Evolutionary conservation across 495 filamentous ascomycete species (phyloP).

Genomic region (Podospora sp.): DNA sequence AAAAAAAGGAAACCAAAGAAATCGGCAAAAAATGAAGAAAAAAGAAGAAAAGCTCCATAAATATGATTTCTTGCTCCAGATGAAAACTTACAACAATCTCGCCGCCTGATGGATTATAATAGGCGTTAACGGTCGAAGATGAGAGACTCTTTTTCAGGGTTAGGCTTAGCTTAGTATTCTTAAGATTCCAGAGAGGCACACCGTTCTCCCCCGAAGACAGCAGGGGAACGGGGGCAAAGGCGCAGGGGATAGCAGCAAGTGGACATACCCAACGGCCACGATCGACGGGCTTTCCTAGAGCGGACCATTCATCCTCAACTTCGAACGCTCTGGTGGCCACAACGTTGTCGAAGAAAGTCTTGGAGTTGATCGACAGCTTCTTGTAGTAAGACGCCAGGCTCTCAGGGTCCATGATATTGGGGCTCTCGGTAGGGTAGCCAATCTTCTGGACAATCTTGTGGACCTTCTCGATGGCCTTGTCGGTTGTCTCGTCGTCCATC

Average conservation of each 20-base stretch:
- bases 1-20: no score
- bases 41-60: no score
- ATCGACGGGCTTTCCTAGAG: constrained; percentile 66
- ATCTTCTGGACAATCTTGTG: constrained; percentile 74
- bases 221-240: no score
- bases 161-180: not conserved
- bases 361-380: constrained; percentile 1
- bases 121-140: constrained; percentile 14
- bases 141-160: no score
- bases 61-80: no score
- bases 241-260: not conserved
- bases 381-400: constrained; percentile 39
- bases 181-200: no score
- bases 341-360: constrained; percentile 56
- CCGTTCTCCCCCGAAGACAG: no score
- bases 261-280: constrained; percentile 58
- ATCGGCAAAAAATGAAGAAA: no score
- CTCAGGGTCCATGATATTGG: constrained; percentile 62
- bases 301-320: constrained; percentile 52
- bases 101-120: constrained; percentile 51
- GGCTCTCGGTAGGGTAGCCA: constrained; percentile 68
- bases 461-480: constrained; percentile 65
- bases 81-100: constrained; percentile 56
- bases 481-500: constrained; percentile 68
- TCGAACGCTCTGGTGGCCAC: constrained; percentile 55